Conservation (phyloP, 208 protist species). For the Acanthamoeba sp. region DNA sequence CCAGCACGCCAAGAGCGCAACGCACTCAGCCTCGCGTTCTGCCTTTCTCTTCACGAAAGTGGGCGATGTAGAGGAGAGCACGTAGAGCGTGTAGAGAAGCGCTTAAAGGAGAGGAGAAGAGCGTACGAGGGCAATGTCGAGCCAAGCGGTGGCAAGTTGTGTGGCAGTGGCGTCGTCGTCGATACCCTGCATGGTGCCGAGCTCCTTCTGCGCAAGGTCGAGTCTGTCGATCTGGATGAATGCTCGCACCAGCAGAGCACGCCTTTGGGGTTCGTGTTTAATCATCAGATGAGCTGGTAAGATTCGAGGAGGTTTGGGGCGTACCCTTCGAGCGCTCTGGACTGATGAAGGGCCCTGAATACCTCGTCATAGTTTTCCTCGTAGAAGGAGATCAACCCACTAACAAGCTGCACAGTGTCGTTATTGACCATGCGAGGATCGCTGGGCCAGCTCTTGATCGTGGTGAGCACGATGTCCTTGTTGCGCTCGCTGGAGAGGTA, state of each 20-base stretch:
- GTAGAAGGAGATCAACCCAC: constrained; percentile 79
- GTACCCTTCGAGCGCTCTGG: constrained; percentile 80
- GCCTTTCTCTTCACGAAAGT: too few relatives aligned
- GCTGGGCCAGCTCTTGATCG: constrained; percentile 77
- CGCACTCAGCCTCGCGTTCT: too few relatives aligned
- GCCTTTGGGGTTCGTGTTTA: too few relatives aligned
- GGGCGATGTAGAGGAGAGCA: not conserved
- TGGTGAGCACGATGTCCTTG: constrained; percentile 80
- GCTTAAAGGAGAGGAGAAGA: not conserved
- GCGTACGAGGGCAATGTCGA: constrained; percentile 68
- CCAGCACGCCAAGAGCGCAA: too few relatives aligned
- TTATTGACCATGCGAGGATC: constrained; percentile 72
- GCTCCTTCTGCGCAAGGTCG: constrained; percentile 81
- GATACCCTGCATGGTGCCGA: constrained; percentile 77
- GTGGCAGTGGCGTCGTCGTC: constrained; percentile 84
- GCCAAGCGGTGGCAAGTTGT: constrained; percentile 80
- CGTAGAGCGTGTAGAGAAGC: not conserved
- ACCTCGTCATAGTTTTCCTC: constrained; percentile 80
- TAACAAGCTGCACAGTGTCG: constrained; percentile 77
- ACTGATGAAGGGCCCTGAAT: constrained; percentile 75
- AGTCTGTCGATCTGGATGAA: constrained; percentile 78
- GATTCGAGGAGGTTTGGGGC: not conserved
- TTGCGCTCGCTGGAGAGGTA: constrained; percentile 78
- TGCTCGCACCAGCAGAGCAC: constrained; percentile 72
- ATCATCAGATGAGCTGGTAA: too few relatives aligned